These are phyloP conservation scores for Cryphonectria carpinicola DNA, from an alignment of 2,329 filamentous ascomycete species.

Conservation along the genomic window DNA sequence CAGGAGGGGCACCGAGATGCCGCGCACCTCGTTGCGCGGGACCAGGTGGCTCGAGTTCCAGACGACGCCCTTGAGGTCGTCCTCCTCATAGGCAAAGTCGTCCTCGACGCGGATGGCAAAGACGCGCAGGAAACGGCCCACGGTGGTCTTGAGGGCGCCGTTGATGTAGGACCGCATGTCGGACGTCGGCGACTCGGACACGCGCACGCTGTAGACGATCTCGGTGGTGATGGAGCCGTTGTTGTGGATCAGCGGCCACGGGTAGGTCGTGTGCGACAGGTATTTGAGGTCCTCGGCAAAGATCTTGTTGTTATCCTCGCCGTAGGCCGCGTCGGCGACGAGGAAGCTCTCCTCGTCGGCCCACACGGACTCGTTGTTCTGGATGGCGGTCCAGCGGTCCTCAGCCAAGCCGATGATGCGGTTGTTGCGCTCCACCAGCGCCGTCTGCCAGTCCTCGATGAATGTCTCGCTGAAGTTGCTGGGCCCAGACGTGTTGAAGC, in stretches of 20 bases:
- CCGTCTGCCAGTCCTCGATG: conserved; percentile 21
- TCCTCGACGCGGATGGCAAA: conserved; percentile 16
- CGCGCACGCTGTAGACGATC: conserved; percentile 30
- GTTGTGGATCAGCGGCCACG: conserved; percentile 33
- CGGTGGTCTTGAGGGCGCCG: conserved; percentile 14
- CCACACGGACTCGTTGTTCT: conserved; percentile 26
- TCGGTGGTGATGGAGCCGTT: conserved; percentile 29
- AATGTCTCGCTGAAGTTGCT: conserved; percentile 30
- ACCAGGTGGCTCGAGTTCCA: conserved; percentile 31
- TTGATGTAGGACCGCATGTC: conserved; percentile 1
- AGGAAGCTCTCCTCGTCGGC: conserved; percentile 31
- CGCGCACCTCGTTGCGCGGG: conserved; percentile 25
- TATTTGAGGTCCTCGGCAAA: conserved; percentile 31
- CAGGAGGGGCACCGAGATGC: conserved; percentile 29
- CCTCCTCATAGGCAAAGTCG: conserved; percentile 18
- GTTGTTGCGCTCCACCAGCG: conserved; percentile 28
- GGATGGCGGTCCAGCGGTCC: conserved; percentile 23
- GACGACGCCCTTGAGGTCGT: conserved; percentile 28
- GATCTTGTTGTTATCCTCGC: conserved; percentile 32
- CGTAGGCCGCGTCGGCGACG: conserved; percentile 30
- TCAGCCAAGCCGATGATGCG: conserved; percentile 25
- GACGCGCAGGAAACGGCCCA: conserved; percentile 14
- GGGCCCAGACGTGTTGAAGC: conserved; percentile 24
- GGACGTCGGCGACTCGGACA: conserved; percentile 7
- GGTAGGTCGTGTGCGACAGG: conserved; percentile 30